Base-by-base conservation (phyloP, 257 asterid genomes). In the Fraxinus americana region DNA sequence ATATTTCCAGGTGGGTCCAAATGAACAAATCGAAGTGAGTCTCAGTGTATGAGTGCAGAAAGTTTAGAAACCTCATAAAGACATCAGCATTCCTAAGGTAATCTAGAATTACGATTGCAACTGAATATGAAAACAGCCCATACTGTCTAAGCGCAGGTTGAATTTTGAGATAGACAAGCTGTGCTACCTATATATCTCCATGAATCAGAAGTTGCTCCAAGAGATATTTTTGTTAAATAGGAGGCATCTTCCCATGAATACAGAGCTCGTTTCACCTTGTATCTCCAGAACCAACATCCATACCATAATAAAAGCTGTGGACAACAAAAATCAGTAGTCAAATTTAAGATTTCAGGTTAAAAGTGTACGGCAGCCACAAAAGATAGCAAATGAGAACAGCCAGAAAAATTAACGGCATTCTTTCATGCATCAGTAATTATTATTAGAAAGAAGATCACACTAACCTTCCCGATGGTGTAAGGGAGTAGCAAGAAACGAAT, bases 241-340 rank as follows among this genome's bases (percentile, higher is more conserved):
- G 97, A 86, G 35, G 97, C 97, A 88, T 94, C 98, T 84, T 90
- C 90, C 94, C 89, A 85, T 29, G 98, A 88, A 81, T 90, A 94
- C 61, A 92, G 90, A 80, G 92, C 86, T 45, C 59, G 83, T 86
- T 87, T 92, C 84, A 94, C 90, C 84, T 90, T 86, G 87, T 92
- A 92, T 84, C 92, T 86, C 98, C 96, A 94, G 74, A 85, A 87
- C 97, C 98, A 94, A 77, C 85, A 79, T 70, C 84, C 89, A 71
- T 90, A 83, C 98, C 97, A 94, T 79, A 92, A 70, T 25, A 89
- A 82, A 75, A 94, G 85, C 97, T 92, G 91, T 23, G 71, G 70
- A 82, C 43, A 71, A 69, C 71, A 79, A 67, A 66, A 68, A 74
- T 77, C 50, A 80, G 67, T 38, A 41, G 71, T 73, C 57, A 34